phyloP scores from a whole-genome alignment of 306 rosid species.

The Begonia masoniana region DNA sequence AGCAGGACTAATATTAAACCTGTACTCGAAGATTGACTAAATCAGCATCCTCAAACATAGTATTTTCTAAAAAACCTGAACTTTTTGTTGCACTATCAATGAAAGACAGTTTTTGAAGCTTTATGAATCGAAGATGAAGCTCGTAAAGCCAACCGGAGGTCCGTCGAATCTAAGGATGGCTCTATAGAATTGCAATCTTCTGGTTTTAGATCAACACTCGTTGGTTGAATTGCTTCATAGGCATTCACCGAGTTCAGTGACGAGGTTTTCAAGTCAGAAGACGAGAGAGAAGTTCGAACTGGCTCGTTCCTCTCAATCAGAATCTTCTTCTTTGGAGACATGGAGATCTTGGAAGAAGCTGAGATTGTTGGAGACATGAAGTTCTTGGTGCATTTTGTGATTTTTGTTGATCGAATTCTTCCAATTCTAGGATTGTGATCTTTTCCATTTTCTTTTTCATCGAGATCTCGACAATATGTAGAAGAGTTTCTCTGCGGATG shows the following conservation, averaged over 20 bases:
- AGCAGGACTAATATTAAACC: constrained; percentile 60
- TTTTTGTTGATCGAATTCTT: constrained; percentile 46
- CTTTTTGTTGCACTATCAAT: constrained; percentile 1
- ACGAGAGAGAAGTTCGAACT: constrained; percentile 20
- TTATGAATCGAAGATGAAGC: constrained; percentile 10
- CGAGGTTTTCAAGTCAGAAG: constrained; percentile 24
- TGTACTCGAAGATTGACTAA: constrained; percentile 51
- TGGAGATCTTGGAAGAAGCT: constrained; percentile 54
- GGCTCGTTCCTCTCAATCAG: constrained; percentile 54
- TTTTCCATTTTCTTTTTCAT: constrained; percentile 70
- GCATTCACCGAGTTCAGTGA: constrained; percentile 33
- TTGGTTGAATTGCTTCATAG: constrained; percentile 15
- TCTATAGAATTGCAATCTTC: not conserved
- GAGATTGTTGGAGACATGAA: constrained; percentile 91
- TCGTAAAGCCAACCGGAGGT: not conserved
- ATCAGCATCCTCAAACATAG: constrained; percentile 28
- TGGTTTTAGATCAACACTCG: not conserved
- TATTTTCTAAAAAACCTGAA: constrained; percentile 1
- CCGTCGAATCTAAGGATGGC: not conserved
- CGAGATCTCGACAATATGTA: constrained; percentile 25
- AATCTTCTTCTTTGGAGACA: constrained; percentile 64
- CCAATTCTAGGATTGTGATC: constrained; percentile 26
- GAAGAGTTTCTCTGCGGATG: constrained; percentile 29
- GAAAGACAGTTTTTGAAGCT: constrained; percentile 10
- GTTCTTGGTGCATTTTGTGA: constrained; percentile 41